phyloP scores from a whole-genome alignment of 2,329 filamentous ascomycete genomes.

The Bisporella sp. region DNA sequence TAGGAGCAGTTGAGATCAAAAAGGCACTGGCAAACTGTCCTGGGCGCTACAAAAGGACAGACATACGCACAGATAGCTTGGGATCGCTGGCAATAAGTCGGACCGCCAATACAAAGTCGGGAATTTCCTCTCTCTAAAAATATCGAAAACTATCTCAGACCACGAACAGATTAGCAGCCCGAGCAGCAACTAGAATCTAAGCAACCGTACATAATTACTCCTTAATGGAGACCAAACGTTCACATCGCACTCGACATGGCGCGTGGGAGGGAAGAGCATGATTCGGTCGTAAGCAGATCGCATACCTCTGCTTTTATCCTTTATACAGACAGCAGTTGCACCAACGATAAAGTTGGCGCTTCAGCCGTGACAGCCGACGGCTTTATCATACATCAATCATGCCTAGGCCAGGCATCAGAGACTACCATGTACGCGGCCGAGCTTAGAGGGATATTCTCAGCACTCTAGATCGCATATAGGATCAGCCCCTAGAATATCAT shows the following conservation, averaged over 20 bases:
- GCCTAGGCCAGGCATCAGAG: constrained; percentile 3
- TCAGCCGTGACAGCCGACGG: constrained; percentile 4
- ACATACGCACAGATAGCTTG: too few relatives aligned
- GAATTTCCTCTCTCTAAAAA: too few relatives aligned
- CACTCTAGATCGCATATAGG: constrained; percentile 3
- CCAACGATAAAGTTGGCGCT: constrained; percentile 5
- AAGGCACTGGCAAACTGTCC: too few relatives aligned
- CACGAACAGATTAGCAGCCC: constrained; percentile 2
- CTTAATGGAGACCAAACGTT: constrained; percentile 4
- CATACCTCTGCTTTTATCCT: constrained; percentile 4
- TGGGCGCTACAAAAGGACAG: too few relatives aligned
- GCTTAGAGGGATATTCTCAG: constrained; percentile 5
- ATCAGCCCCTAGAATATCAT: background rate
- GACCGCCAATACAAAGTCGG: too few relatives aligned
- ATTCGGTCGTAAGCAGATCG: constrained; percentile 4
- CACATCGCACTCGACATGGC: constrained; percentile 4
- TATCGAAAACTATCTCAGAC: background rate
- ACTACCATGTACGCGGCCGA: constrained; percentile 4
- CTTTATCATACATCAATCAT: constrained; percentile 3
- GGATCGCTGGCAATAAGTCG: too few relatives aligned
- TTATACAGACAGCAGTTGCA: constrained; percentile 4
- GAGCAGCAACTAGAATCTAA: constrained; percentile 3
- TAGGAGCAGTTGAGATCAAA: too few relatives aligned
- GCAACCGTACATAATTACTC: constrained; percentile 3
- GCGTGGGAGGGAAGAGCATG: constrained; percentile 5